Base-by-base conservation (phyloP, 2,329 filamentous ascomycete species). In the Cordyceps farinosa region DNA sequence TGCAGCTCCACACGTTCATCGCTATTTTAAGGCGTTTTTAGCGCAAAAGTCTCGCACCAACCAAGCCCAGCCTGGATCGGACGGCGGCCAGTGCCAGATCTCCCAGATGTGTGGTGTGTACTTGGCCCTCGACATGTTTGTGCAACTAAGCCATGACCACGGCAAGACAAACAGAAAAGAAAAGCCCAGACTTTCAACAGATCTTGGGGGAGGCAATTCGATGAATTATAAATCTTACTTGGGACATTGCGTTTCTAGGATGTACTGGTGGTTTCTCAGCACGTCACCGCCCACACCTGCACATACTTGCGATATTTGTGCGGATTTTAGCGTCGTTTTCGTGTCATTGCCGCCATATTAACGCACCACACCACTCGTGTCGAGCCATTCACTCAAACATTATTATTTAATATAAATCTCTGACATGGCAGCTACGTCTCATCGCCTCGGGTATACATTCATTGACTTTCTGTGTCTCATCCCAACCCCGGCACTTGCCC, bases 271-370 rank as follows among this genome's bases (percentile, higher is more conserved):
- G 22, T 22, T 22, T 22, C 22, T 22, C 22, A 22, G 22, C 22
- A 22, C 22, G 22, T 22, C 40, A 27, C 54, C 10, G 40, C n/a
- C 27, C 9, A 22, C 34, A 22, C 34, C 9, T 51, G 56, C 56
- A 61, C 38, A n/a, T 61, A 61, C 58, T 67, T 73, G 71, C 70
- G 73, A 73, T 59, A 73, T 74, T 75, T 76, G 73, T 75, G 74
- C 74, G 68, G 70, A 65, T 74, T 74, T 70, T 70, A 69, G 68
- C 64, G 65, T 65, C 66, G 48, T 38, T 55, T 63, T 52, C 22
- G 22, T 40, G 42, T 51, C 52, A 32, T 44, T 22, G 40, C 59
- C 29, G 61, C 61, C 52, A 62, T 50, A 62, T 51, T 52, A 44
- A 30, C 42, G 40, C 38, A 61, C 42, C 32, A 27, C 48, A n/a